Base-by-base conservation (phyloP, 2,329 filamentous ascomycete species). In the Fusarium xylarioides region DNA sequence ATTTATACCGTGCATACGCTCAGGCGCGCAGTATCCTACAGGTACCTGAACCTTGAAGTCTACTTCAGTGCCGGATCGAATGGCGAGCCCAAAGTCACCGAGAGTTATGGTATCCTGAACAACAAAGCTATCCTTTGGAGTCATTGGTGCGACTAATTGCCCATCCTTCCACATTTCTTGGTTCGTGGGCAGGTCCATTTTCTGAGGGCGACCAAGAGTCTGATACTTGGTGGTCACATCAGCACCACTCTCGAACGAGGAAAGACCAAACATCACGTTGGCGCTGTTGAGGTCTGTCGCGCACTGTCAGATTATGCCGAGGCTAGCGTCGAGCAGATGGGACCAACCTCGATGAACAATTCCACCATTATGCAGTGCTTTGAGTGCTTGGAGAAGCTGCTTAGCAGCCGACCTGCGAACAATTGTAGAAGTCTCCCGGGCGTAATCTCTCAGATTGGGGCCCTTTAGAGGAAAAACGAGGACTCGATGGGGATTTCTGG, bases 241-340 rank as follows among this genome's bases (percentile, higher is more conserved):
- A 11, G 18, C 5, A 26, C 1, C 18, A 37, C 18, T 4, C 7
- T 52, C 12, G 6, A 52, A 52, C 3, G 18, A 19, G 7, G 49
- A 37, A 16, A 26, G 18, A 26, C n/a, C 2, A 35, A 37, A 37
- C n/a, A 52, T 37, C 1, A 37, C n/a, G 15, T 52, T 52, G n/a
- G n/a, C 32, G 5, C 32, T 26, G 4, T 26, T 52, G 16, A 35
- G 32, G 7, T 52, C 32, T 52, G 3, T 10, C 18, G 11, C 26
- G 0, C 7, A 21, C 0, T 12, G 12, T 35, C 9, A 11, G n/a
- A 26, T 21, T 26, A 4, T 2, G 18, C 0, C 18, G 6, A 35
- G 7, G 8, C 23, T 4, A 18, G 4, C n/a, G 3, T n/a, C 14
- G 18, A 11, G 1, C 8, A 34, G 11, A 18, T 19, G 10, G n/a